phyloP scores from a whole-genome alignment of 257 asterid species.

The Capsicum baccatum region DNA sequence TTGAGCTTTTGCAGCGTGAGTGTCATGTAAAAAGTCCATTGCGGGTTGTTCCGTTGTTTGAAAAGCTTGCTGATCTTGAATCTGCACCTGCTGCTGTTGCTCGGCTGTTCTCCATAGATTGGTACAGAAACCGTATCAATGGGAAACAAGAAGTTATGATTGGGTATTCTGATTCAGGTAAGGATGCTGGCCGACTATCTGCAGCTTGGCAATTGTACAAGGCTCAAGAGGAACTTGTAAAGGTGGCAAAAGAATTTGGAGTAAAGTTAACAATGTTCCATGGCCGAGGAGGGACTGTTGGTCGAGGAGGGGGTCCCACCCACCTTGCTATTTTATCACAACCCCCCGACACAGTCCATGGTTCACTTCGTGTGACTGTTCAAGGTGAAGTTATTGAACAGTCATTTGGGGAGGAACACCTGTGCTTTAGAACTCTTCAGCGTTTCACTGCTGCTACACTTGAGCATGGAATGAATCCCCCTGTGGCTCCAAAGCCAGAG shows the following conservation, averaged over 20 bases:
- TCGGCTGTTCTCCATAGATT: conserved; percentile 82
- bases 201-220: conserved; percentile 97
- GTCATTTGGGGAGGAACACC: conserved; percentile 91
- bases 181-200: conserved; percentile 95
- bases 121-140: conserved; percentile 77
- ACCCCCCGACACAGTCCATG: conserved; percentile 91
- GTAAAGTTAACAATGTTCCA: conserved; percentile 92
- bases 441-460: conserved; percentile 98
- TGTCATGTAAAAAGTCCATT: conserved; percentile 74
- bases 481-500: conserved; percentile 83
- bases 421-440: conserved; percentile 92
- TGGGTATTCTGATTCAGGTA: conserved; percentile 96
- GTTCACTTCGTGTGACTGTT: conserved; percentile 93
- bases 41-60: conserved; percentile 87
- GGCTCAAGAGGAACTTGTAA: conserved; percentile 89
- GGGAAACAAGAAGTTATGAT: conserved; percentile 98
- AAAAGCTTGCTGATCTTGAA: conserved; percentile 92
- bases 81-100: conserved; percentile 89
- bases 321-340: conserved; percentile 96
- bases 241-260: conserved; percentile 82
- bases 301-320: conserved; percentile 97
- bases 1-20: conserved; percentile 88
- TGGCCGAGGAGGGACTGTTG: conserved; percentile 94
- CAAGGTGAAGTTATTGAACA: conserved; percentile 96
- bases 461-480: conserved; percentile 96